Base-by-base conservation (phyloP, 169 alveolate genomes). In the Eimeria necatrix region DNA sequence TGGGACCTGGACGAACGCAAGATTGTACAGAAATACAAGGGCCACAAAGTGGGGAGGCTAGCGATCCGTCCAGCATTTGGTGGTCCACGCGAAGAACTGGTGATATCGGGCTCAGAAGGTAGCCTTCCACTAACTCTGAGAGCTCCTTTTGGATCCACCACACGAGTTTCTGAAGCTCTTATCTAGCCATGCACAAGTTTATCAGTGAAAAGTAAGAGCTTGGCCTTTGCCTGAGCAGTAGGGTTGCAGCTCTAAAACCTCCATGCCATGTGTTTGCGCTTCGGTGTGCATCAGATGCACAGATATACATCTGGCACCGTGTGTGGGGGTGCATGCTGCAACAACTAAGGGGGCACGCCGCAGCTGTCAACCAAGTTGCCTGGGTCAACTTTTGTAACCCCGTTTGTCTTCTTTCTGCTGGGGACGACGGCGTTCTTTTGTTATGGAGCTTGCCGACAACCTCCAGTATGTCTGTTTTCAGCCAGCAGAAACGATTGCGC, bases 81-180 rank as follows among this genome's bases (percentile, higher is more conserved):
- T 52, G 99, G 99, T 22, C 97, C 96, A 48, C 88, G 91, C 53
- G 98, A 98, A 94, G 95, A 96, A 59, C 97, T 95, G 78, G 98
- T 98, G 41, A 95, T 97, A 76, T 94, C 98, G 83, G 99, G 99
- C 48, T 97, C 98, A 60, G 99, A 98, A 89, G 98, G 95, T 91
- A 78, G 41, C 49, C 48, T 22, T 32, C 2, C 41, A 32, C 41
- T 32, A 32, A 32, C 41, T 32, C 41, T 32, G 41, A 32, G 41
- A 32, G 41, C 41, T 32, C 41, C 2, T 32, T 32, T 32, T 32
- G 41, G 41, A 32, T 32, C 41, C 41, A 32, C 41, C 41, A 32
- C 41, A 0, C 41, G 2, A 32, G 41, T 32, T 71, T n/a, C 74
- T n/a, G 74, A 49, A 59, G 70, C 24, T 59, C 70, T 59, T 59